phyloP scores from a whole-genome alignment of 805 yeast species.

The Saturnispora hagleri region DNA sequence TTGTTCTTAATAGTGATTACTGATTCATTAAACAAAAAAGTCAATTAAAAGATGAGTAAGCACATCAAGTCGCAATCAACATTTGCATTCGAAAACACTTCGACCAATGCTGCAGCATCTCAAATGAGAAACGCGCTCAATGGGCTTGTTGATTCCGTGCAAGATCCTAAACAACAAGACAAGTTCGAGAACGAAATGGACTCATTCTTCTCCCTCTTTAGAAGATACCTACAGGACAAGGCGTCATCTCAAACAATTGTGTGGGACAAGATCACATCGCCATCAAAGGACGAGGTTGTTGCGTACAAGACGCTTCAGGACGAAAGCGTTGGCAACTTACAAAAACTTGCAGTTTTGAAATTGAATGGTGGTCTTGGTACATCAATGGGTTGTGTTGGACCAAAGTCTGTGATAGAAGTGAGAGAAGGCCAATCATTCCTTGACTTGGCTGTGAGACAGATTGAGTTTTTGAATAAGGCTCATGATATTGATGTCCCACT shows the following conservation, averaged over 20 bases:
- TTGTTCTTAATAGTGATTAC: background rate
- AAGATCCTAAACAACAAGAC: constrained; percentile 36
- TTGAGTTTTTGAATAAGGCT: constrained; percentile 85
- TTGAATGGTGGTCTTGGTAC: constrained; percentile 98
- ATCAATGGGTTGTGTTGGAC: constrained; percentile 99
- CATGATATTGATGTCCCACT: constrained; percentile 92
- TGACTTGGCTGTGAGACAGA: constrained; percentile 93
- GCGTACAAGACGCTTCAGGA: constrained; percentile 50
- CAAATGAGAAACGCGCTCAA: constrained; percentile 96
- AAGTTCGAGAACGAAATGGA: constrained; percentile 89
- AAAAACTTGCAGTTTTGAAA: constrained; percentile 89
- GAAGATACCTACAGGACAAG: constrained; percentile 85
- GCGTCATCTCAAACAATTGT: constrained; percentile 77
- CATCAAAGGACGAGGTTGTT: constrained; percentile 81
- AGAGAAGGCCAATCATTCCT: constrained; percentile 97
- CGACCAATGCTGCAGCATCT: constrained; percentile 91
- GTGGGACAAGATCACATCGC: constrained; percentile 95
- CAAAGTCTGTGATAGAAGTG: constrained; percentile 95
- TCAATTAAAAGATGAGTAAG: constrained; percentile 27
- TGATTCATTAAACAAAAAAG: background rate
- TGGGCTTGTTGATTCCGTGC: constrained; percentile 75
- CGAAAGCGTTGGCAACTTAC: constrained; percentile 35
- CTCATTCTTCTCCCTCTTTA: constrained; percentile 83
- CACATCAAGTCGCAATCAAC: constrained; percentile 67
- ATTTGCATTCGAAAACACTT: constrained; percentile 89